phyloP scores from a whole-genome alignment of 306 rosid species.

The Quercus mongolica region DNA sequence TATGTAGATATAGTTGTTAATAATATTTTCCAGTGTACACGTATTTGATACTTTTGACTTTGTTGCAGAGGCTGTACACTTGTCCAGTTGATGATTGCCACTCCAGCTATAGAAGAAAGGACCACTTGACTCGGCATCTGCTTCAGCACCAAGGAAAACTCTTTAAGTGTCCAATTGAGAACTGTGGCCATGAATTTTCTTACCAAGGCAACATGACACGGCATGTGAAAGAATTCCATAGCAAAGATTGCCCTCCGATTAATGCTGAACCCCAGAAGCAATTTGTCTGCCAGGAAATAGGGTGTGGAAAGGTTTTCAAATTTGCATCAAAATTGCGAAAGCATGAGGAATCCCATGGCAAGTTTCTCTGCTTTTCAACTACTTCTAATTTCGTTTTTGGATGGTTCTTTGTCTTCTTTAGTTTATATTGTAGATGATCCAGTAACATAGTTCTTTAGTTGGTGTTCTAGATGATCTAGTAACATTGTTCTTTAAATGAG shows the following conservation, averaged over 20 bases:
- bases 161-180: slow-evolving; percentile 63
- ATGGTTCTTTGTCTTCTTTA: not conserved
- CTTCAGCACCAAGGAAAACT: slow-evolving; percentile 62
- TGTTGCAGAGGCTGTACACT: slow-evolving; percentile 62
- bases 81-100: slow-evolving; percentile 63
- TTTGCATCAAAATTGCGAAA: slow-evolving; percentile 49
- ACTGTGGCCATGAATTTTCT: slow-evolving; percentile 52
- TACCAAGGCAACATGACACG: slow-evolving; percentile 48
- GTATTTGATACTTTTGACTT: not conserved
- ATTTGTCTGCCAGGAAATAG: slow-evolving; percentile 57
- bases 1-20: not conserved
- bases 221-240: slow-evolving; percentile 57
- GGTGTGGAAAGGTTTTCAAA: slow-evolving; percentile 71
- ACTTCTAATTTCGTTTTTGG: not conserved
- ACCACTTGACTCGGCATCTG: slow-evolving; percentile 83
- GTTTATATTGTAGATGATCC: not conserved
- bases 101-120: slow-evolving; percentile 84
- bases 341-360: slow-evolving; percentile 82
- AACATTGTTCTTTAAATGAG: not conserved
- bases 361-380: slow-evolving; percentile 1
- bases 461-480: not conserved
- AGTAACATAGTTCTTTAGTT: not conserved
- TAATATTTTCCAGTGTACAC: not conserved
- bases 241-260: slow-evolving; percentile 23
- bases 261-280: slow-evolving; percentile 30